phyloP scores from a whole-genome alignment of 2,329 filamentous ascomycete genomes.

The Didymellaceae sp. region DNA sequence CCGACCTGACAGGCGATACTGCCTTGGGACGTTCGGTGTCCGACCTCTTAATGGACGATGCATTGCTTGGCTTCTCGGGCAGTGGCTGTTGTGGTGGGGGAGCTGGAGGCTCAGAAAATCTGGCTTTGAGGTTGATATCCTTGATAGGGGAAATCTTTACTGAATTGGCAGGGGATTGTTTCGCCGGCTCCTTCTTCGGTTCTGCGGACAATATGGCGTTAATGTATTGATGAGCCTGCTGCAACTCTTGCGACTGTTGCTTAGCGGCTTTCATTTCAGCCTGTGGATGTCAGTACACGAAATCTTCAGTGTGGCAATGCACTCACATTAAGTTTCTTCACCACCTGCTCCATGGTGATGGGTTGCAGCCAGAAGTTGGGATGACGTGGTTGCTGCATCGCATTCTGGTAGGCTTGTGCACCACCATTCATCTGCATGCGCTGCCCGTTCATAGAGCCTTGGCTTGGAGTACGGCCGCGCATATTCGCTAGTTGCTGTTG shows the following conservation, averaged over 20 bases:
- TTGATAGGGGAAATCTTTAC: constrained; percentile 59
- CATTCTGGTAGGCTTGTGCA: constrained; percentile 61
- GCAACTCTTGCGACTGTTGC: constrained; percentile 84
- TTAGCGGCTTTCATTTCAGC: constrained; percentile 89
- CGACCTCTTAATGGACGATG: constrained; percentile 71
- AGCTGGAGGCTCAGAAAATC: constrained; percentile 91
- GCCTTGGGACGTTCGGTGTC: constrained; percentile 76
- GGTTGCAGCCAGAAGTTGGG: constrained; percentile 86
- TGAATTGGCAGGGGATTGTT: constrained; percentile 51
- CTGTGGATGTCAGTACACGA: constrained; percentile 56
- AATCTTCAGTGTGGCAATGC: not conserved
- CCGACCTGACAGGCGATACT: constrained; percentile 66
- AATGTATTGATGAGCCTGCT: constrained; percentile 81
- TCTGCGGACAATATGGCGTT: constrained; percentile 78
- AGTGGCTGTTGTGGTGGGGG: constrained; percentile 92
- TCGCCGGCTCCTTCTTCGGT: constrained; percentile 59
- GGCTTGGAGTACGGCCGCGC: constrained; percentile 66
- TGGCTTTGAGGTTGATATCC: constrained; percentile 71
- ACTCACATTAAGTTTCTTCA: constrained; percentile 78
- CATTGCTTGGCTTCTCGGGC: constrained; percentile 85
- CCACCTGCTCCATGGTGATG: constrained; percentile 89
- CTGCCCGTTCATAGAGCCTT: constrained; percentile 67
- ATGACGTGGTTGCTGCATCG: constrained; percentile 73
- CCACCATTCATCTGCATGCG: constrained; percentile 66
- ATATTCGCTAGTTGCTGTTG: constrained; percentile 70